A percentile compares a stretch with the other conserved stretches of the same genome.
These are phyloP conservation scores for Phytophthora nicotianae DNA, from an alignment of 352 stramenopile species.

Conservation along the genomic window DNA sequence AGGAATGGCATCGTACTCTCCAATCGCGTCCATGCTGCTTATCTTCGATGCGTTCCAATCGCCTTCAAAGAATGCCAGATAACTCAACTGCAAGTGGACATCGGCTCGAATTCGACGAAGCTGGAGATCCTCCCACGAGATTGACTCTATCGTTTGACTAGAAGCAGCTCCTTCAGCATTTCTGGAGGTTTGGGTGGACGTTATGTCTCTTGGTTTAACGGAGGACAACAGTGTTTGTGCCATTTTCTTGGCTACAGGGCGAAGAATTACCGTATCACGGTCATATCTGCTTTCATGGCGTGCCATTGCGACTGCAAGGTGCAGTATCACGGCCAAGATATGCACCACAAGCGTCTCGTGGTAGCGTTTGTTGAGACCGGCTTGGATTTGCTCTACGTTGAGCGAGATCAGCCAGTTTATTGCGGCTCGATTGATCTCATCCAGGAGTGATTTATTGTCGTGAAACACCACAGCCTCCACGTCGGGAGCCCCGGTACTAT, in stretches of 20 bases:
- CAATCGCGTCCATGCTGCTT: conserved; percentile 31
- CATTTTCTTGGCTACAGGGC: conserved; percentile 39
- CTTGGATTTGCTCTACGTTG: conserved; percentile 22
- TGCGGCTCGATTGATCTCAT: conserved; percentile 38
- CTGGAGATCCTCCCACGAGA: conserved; percentile 39
- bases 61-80: conserved; percentile 39
- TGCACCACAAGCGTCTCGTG: conserved; percentile 28
- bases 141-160: too few species aligned
- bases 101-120: conserved; percentile 35
- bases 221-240: conserved; percentile 28
- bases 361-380: conserved; percentile 29
- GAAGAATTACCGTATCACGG: conserved; percentile 23
- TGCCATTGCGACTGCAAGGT: conserved; percentile 33
- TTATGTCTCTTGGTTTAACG: conserved; percentile 1
- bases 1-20: conserved; percentile 15
- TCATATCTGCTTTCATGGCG: conserved; percentile 39
- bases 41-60: conserved; percentile 40
- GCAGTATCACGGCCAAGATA: conserved; percentile 41
- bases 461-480: conserved; percentile 24
- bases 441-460: conserved; percentile 46
- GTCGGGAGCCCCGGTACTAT: conserved; percentile 7
- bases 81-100: conserved; percentile 45
- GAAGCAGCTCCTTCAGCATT: too few species aligned
- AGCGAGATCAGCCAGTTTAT: conserved; percentile 45
- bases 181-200: conserved; percentile 1